phyloP scores from a whole-genome alignment of 176 grass and related monocot genomes.

The Carex pumila region DNA sequence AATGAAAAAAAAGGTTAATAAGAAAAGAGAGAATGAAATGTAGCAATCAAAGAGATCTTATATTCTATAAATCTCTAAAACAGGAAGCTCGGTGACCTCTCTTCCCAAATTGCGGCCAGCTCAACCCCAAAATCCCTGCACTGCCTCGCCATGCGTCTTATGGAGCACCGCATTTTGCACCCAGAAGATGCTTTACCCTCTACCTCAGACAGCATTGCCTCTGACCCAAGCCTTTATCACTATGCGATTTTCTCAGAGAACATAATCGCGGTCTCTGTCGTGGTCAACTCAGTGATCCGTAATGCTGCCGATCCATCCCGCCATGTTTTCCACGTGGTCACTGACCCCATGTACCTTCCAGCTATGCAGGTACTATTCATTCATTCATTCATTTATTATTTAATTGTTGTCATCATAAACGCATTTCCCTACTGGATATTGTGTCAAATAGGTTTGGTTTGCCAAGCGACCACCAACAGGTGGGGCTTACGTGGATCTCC shows the following conservation, averaged over 20 bases:
- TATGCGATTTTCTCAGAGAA: slow-evolving; percentile 88
- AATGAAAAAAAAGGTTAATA: neutral
- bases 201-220: neutral
- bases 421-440: neutral
- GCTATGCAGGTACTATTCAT: slow-evolving; percentile 55
- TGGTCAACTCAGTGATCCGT: slow-evolving; percentile 63
- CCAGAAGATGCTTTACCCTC: slow-evolving; percentile 32
- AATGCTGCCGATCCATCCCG: slow-evolving; percentile 57
- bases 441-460: slow-evolving; percentile 48
- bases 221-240: slow-evolving; percentile 61
- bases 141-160: slow-evolving; percentile 95
- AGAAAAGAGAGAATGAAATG: neutral
- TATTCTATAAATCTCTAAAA: neutral
- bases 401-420: neutral
- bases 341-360: slow-evolving; percentile 76
- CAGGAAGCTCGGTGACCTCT: slow-evolving; percentile 48
- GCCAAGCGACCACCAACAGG: slow-evolving; percentile 47
- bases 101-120: slow-evolving; percentile 60
- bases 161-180: slow-evolving; percentile 66
- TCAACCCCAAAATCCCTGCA: slow-evolving; percentile 93
- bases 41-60: neutral
- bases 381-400: neutral
- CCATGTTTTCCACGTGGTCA: slow-evolving; percentile 93
- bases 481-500: slow-evolving; percentile 70
- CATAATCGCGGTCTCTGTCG: slow-evolving; percentile 69